Evolutionary conservation across 805 yeast species (phyloP), one percentile per base, ranked within the genome.

Genomic region (Pichia manshurica): DNA sequence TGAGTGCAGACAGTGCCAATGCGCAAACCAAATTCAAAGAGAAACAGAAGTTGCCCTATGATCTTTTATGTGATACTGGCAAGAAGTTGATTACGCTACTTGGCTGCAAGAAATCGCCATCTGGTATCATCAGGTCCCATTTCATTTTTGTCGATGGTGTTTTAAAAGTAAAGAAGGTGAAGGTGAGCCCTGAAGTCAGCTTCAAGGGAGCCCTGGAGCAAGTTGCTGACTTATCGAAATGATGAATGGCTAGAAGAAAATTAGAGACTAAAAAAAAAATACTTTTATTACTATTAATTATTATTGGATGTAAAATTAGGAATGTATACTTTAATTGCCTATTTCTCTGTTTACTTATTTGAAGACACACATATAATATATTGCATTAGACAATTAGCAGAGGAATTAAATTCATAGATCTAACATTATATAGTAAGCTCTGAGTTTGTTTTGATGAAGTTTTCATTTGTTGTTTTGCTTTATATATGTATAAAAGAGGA

Each of bases 121-220:
- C 49, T 28, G 95, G 96, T 5, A 78, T 84, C 43, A 78, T 81
- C 47, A 78, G 99, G 62, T 87, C 96, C n/a, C 96, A 91, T 61
- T 90, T 95, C 87, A 77, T 91, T 39, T 85, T 93, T 64, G 78
- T 74, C 37, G 82, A 87, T 60, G 96, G 96, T 13, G 74, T 78
- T 53, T 72, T 89, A 56, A 70, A 67, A 39, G 68, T 73, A 41
- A 76, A 72, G 51, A 74, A 73, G 53, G 67, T 80, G 52, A 75
- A 71, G 46, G 73, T 84, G 47, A 72, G 79, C 49, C 84, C 84
- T 17, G 82, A 78, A 54, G 71, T 62, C 10, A 82, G 89, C 66
- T 67, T 79, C 50, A 66, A 63, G 39, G 74, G 75, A n/a, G 87
- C 85, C 15, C 75, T 77, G 57, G 70, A 68, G 31, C 81, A 79